phyloP scores from a whole-genome alignment of 352 stramenopile genomes.

The Globisporangium nagaii region DNA sequence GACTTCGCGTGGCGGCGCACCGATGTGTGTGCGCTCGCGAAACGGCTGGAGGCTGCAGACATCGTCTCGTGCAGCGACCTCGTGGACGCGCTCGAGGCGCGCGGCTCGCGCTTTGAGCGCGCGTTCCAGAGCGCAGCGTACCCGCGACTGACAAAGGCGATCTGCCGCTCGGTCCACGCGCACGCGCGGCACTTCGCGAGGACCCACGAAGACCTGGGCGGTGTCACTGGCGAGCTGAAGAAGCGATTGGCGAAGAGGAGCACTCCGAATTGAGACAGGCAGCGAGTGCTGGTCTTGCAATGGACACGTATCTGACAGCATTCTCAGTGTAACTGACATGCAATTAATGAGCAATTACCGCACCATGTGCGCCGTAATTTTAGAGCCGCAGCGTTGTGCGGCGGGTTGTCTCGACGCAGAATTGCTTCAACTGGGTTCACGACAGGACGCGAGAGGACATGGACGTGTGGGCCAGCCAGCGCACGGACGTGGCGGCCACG shows the following conservation, averaged over 20 bases:
- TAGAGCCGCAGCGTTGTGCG: too few relatives aligned
- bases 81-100: conserved; percentile 17
- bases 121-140: conserved; percentile 39
- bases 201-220: not conserved
- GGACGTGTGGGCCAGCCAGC: conserved; percentile 35
- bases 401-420: too few relatives aligned
- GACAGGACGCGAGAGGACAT: too few relatives aligned
- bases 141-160: conserved; percentile 40
- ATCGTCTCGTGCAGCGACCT: conserved; percentile 44
- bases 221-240: too few relatives aligned
- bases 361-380: too few relatives aligned
- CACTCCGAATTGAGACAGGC: not conserved
- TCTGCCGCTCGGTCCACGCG: conserved; percentile 25
- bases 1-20: conserved; percentile 41
- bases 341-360: too few relatives aligned
- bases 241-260: not conserved
- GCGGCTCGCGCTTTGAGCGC: conserved; percentile 36
- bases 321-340: too few relatives aligned
- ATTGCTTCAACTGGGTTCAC: too few relatives aligned
- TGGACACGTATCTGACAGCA: too few relatives aligned
- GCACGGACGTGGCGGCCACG: not conserved
- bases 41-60: conserved; percentile 23
- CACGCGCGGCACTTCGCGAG: conserved; percentile 7
- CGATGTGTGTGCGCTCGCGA: conserved; percentile 28
- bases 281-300: too few relatives aligned